Evolutionary conservation across 345 rosid species (phyloP), one percentile per base, ranked within the genome.

Genomic region (Cardiospermum halicacabum): DNA sequence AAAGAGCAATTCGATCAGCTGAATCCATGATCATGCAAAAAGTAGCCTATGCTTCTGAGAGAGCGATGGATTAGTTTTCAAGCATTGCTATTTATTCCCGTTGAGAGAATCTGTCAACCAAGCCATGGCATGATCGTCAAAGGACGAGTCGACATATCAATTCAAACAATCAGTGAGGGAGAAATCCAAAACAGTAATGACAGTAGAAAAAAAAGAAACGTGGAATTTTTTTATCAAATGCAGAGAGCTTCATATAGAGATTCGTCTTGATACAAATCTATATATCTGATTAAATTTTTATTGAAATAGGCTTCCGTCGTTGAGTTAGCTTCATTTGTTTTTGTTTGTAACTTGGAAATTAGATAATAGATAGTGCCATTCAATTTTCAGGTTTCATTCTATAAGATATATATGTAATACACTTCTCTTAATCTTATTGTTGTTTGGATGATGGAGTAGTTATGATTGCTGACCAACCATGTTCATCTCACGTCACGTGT

Each of bases 11-110:
- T 58, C 84, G 76, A 31, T 78, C 86, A 66, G 98, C 99, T 4
- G 98, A 95, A 75, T 72, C 87, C 56, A 85, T 95, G 99, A 95
- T 95, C 72, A 79, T 77, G 86, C 90, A 89, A 81, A 95, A 91
- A 81, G 98, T 95, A 67, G 79, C 92, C 22, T 78, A 85, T 60
- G 96, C 96, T 53, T 73, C 88, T 1, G 96, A 95, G 85, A 86
- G 90, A 74, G 74, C 79, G 65, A 69, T 74, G 66, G 94, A 90
- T 48, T 84, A 85, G 75, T 22, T 56, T 43, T 69, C 70, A 3
- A 36, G 58, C 7, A 26, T 60, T 19, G 22, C 19, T 39, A 71
- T 53, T 31, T 56, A 36, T 67, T 77, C 57, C 69, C 32, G 39
- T 54, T 53, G 27, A 54, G 27, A 54, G 58, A 40, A 27, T 69